Percentiles rank a stretch among this genome's conserved stretches.
These are phyloP conservation scores for Paraleonurus japonicus DNA, from an alignment of 257 asterid genomes.

Conservation along the genomic window DNA sequence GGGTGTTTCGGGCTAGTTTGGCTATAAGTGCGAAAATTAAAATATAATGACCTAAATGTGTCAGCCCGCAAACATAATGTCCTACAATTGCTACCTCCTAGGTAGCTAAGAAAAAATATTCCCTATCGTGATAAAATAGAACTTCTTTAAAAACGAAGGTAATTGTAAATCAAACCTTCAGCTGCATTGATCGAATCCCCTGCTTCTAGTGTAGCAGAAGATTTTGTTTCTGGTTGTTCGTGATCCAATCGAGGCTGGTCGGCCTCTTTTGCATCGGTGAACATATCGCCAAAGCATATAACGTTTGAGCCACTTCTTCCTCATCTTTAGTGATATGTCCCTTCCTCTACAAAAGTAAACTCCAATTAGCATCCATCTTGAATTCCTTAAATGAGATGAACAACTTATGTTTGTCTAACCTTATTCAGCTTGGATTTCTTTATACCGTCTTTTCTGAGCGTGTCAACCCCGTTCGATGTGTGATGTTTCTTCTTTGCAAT, in stretches of 20 bases:
- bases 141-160: background rate
- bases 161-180: constrained; percentile 34
- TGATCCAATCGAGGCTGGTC: constrained; percentile 19
- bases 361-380: constrained; percentile 21
- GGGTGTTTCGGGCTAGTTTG: too few species aligned
- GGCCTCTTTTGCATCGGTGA: constrained; percentile 36
- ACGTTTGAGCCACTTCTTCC: constrained; percentile 89
- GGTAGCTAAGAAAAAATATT: too few species aligned
- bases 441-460: constrained; percentile 30
- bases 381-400: background rate
- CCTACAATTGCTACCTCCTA: too few species aligned
- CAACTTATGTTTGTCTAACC: constrained; percentile 40
- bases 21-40: too few species aligned
- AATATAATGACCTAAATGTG: too few species aligned
- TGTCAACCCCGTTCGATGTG: constrained; percentile 35
- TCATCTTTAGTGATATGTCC: constrained; percentile 65
- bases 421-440: constrained; percentile 50
- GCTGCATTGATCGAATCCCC: constrained; percentile 29
- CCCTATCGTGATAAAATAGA: too few species aligned
- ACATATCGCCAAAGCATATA: constrained; percentile 55
- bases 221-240: constrained; percentile 40
- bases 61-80: too few species aligned
- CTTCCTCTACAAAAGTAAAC: constrained; percentile 37
- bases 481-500: constrained; percentile 39
- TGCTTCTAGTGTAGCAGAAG: constrained; percentile 29